Evolutionary conservation across 2,329 filamentous ascomycete genomes (phyloP), one percentile per base, ranked within the genome.

Genomic region (Calonectria crousiana): DNA sequence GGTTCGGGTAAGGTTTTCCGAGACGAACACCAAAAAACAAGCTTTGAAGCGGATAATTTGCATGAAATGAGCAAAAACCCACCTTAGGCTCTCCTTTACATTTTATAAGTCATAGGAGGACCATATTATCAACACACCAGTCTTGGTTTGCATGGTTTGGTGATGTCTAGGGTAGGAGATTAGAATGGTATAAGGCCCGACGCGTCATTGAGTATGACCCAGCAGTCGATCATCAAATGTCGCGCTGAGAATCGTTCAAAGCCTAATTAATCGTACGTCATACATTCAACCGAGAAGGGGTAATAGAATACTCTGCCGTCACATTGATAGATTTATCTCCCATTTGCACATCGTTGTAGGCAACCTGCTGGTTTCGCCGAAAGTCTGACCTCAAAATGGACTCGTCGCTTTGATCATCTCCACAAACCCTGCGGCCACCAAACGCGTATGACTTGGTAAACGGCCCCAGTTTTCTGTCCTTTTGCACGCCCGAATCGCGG

Each of bases 401-500:
- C 38, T 80, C 77, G 26, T 80, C 76, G 8, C 78, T 80, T 41
- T 78, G n/a, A 5, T 80, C 74, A 9, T 75, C 73, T 0, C 58
- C 53, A 2, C 69, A 67, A 13, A 58, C 36, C 8, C 67, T 60
- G 11, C 32, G 52, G 2, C 52, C 65, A 0, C 38, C 62, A 2
- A 69, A 56, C 0, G 71, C 58, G n/a, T 78, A 78, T 0, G 68
- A 47, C 38, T 77, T 80, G 0, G 26, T 56, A n/a, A 74, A 76
- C 0, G 72, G 49, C 2, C 72, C 78, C 1, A 77, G 6, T 28
- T 75, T 76, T 2, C 69, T 38, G 26, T 78, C 76, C 16, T 58
- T 56, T 10, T 71, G 66, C 23, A 53, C 60, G 9, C 77, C 67
- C 0, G 67, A 62, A 23, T 79, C 72, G 2, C 68, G 67, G 4